These are phyloP conservation scores for Porphyrellus cyaneotinctus DNA, from an alignment of 768 basidiomycete genomes.

Conservation along the genomic window DNA sequence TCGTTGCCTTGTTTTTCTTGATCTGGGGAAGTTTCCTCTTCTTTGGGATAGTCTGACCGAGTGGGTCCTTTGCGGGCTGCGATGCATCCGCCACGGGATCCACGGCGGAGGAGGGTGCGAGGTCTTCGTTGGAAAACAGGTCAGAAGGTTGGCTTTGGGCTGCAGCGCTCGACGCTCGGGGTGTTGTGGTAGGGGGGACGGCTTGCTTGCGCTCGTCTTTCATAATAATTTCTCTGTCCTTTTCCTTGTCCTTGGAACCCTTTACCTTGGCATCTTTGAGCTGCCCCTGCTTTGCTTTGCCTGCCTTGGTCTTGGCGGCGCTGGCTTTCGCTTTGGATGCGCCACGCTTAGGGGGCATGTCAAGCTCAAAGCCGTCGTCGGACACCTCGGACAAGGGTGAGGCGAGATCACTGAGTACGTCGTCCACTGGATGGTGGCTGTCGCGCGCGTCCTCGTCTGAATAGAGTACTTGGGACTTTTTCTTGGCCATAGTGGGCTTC, in stretches of 20 bases:
- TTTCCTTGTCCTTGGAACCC: constrained; percentile 30
- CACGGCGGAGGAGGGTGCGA: not conserved
- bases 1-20: constrained; percentile 53
- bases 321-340: constrained; percentile 19
- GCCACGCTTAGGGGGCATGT: constrained; percentile 20
- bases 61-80: constrained; percentile 14
- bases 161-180: constrained; percentile 30
- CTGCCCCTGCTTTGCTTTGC: constrained; percentile 20
- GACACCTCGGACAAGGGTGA: constrained; percentile 23
- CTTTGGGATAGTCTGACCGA: constrained; percentile 37
- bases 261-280: constrained; percentile 28
- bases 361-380: constrained; percentile 27
- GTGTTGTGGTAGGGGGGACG: constrained; percentile 13
- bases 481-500: constrained; percentile 19
- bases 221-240: constrained; percentile 34
- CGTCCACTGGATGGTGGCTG: constrained; percentile 24
- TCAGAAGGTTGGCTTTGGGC: constrained; percentile 30
- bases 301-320: constrained; percentile 24
- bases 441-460: constrained; percentile 31
- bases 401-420: constrained; percentile 23
- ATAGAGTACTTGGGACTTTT: constrained; percentile 18
- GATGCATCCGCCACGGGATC: constrained; percentile 16
- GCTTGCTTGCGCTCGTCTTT: constrained; percentile 40
- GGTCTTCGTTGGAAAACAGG: constrained; percentile 32
- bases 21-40: constrained; percentile 67